phyloP scores from a whole-genome alignment of 1,284 basidiomycete species.

The Rhodotorula glutinis region DNA sequence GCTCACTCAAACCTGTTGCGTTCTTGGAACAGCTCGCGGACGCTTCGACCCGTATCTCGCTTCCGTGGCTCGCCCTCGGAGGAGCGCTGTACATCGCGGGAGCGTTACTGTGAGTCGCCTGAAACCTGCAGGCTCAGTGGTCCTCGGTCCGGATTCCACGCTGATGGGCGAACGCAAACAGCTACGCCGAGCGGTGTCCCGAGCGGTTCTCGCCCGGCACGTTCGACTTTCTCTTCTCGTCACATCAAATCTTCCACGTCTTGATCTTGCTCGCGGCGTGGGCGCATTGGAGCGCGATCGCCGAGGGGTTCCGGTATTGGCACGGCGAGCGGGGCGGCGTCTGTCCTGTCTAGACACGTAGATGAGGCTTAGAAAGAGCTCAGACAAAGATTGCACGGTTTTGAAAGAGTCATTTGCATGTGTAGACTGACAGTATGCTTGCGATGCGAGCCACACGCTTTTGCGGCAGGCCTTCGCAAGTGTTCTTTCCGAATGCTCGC shows the following conservation, averaged over 20 bases:
- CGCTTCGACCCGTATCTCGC: slow-evolving; percentile 20
- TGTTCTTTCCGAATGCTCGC: no score
- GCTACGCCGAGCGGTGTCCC: slow-evolving; percentile 41
- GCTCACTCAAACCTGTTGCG: no score
- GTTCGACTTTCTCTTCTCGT: slow-evolving; percentile 38
- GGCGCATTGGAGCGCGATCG: slow-evolving; percentile 15
- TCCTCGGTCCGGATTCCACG: not conserved
- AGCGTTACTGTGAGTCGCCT: slow-evolving; percentile 26
- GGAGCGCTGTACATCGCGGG: slow-evolving; percentile 40
- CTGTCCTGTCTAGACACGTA: not conserved
- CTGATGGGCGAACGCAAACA: not conserved
- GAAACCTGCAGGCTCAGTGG: no score
- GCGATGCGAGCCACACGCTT: no score
- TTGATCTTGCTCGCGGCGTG: slow-evolving; percentile 30
- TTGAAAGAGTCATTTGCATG: no score
- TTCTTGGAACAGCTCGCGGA: slow-evolving; percentile 1
- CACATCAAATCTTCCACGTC: slow-evolving; percentile 44
- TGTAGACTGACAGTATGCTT: no score
- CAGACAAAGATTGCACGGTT: no score
- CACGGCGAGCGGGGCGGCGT: slow-evolving; percentile 17
- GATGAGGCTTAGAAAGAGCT: no score
- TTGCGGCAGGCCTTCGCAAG: no score
- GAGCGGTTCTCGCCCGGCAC: slow-evolving; percentile 39
- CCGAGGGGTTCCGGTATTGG: slow-evolving; percentile 29
- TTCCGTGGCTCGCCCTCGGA: slow-evolving; percentile 37